phyloP scores from a whole-genome alignment of 192 early-diverging fungal species.

The Podila verticillata region DNA sequence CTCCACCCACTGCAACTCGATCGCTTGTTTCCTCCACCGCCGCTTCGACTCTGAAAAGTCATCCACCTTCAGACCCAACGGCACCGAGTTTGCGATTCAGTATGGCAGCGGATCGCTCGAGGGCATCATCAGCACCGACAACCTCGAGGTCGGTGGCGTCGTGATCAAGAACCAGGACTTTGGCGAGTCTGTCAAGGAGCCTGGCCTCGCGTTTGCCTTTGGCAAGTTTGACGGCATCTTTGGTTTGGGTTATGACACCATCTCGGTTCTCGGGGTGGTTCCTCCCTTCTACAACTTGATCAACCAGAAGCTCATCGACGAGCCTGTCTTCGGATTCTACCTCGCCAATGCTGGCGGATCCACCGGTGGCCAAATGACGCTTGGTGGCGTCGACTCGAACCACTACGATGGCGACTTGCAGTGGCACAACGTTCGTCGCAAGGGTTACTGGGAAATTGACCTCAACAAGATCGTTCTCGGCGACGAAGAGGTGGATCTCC shows the following conservation, averaged over 20 bases:
- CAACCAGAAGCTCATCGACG: slow-evolving; percentile 78
- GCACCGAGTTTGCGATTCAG: slow-evolving; percentile 93
- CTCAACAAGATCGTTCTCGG: slow-evolving; percentile 83
- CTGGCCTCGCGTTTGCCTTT: slow-evolving; percentile 93
- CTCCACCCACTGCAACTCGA: slow-evolving; percentile 90
- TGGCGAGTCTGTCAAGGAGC: slow-evolving; percentile 97
- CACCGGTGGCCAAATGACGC: slow-evolving; percentile 85
- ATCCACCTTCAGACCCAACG: slow-evolving; percentile 84
- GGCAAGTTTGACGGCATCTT: slow-evolving; percentile 98
- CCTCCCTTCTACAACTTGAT: slow-evolving; percentile 97
- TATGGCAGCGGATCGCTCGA: slow-evolving; percentile 95
- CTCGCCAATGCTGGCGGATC: slow-evolving; percentile 76
- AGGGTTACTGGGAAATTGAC: slow-evolving; percentile 98
- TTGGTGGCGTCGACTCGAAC: slow-evolving; percentile 85
- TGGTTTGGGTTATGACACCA: slow-evolving; percentile 89
- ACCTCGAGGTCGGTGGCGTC: slow-evolving; percentile 72
- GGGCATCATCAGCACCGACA: slow-evolving; percentile 87
- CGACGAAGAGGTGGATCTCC: slow-evolving; percentile 75
- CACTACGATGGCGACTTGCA: slow-evolving; percentile 77
- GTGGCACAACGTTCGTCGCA: slow-evolving; percentile 89
- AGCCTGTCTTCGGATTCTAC: slow-evolving; percentile 93
- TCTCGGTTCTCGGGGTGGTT: slow-evolving; percentile 87
- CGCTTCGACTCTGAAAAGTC: slow-evolving; percentile 88
- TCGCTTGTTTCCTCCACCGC: slow-evolving; percentile 95
- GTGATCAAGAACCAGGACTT: slow-evolving; percentile 80